A percentile compares a stretch with the other conserved stretches of the same genome.
These are phyloP conservation scores for Colletotrichum orchidophilum DNA, from an alignment of 2,329 filamentous ascomycete species.

Conservation along the genomic window DNA sequence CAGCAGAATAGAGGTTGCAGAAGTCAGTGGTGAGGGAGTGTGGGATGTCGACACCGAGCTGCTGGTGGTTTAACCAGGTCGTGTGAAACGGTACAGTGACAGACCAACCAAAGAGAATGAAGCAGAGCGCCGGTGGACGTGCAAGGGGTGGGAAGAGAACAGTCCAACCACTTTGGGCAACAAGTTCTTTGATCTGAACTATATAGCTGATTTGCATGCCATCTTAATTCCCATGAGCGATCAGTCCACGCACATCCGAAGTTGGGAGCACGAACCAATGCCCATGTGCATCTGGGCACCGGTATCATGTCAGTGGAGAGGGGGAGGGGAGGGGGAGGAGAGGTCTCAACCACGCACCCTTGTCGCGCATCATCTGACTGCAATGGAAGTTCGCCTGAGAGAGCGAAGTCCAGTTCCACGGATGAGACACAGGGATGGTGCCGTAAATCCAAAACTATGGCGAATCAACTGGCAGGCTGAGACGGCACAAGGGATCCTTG, in stretches of 20 bases:
- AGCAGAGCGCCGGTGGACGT: constrained; percentile 7
- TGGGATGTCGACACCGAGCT: constrained; percentile 15
- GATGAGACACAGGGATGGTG: constrained; percentile 19
- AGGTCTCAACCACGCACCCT: constrained; percentile 28
- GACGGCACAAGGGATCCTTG: constrained; percentile 25
- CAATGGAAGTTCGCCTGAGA: not conserved
- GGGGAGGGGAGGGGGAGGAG: constrained; percentile 9
- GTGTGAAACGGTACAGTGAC: not conserved
- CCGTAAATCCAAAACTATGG: constrained; percentile 29
- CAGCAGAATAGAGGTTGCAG: constrained; percentile 1
- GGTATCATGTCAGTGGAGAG: constrained; percentile 32
- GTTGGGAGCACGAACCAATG: constrained; percentile 26
- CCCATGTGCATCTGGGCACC: constrained; percentile 22
- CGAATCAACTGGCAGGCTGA: constrained; percentile 27
- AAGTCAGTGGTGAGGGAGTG: constrained; percentile 18
- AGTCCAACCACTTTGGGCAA: constrained; percentile 6
- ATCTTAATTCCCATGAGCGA: constrained; percentile 19
- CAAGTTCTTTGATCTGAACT: constrained; percentile 30
- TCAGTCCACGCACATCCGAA: constrained; percentile 21
- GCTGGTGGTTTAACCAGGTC: constrained; percentile 12
- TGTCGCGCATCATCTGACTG: constrained; percentile 17
- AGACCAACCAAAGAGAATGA: constrained; percentile 20
- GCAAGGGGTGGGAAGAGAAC: not conserved
- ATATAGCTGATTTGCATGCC: constrained; percentile 29
- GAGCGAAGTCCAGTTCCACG: not conserved